Evolutionary conservation across 2,329 filamentous ascomycete species (phyloP), one percentile per base, ranked within the genome.

Genomic region (Microascus cirrosus): DNA sequence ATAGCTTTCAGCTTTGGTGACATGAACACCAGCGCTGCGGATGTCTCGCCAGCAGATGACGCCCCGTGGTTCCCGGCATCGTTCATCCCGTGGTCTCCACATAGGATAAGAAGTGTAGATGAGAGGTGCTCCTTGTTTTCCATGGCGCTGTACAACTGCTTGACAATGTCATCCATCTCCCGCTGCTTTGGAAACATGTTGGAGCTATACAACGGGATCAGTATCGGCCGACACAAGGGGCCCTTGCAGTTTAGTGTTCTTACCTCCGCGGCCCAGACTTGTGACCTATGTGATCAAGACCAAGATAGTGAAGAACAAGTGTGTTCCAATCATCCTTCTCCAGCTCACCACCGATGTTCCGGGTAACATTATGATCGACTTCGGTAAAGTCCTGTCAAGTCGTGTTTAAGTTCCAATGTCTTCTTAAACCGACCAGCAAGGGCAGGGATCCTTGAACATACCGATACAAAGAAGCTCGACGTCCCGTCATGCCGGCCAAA

Each of bases 1-100:
- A 91, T 73, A 1, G 72, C 67, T 65, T 80, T 82, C 51, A 96
- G 77, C 66, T 90, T 94, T 0, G 93, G 91, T 2, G 91, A 94
- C 62, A 95, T 82, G 69, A 99, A 97, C 22, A 96, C 81, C 11
- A 99, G 74, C 18, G 94, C 94, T 0, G 94, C 87, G 1, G 93
- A 96, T 1, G 94, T 97, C 74, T 99, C 94, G 51, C 94, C 93
- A 1, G 90, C 83, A 0, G 92, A 92, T 11, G 93, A 96, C 45
- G 93, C 94, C 34, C 94, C 94, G 68, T 99, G 94, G 64, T 97
- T 97, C 2, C 94, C 94, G 22, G 90, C 94, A 65, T 97, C 93
- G 64, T 97, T 99, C 94, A 99, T 99, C n/a, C 94, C 94, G 68
- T 99, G 94, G 65, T 99, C 95, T 58, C 94, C 94, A 59, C 87